Conservation (phyloP, 805 yeast species). For the Cyberlindnera nakhonratchasimensis region DNA sequence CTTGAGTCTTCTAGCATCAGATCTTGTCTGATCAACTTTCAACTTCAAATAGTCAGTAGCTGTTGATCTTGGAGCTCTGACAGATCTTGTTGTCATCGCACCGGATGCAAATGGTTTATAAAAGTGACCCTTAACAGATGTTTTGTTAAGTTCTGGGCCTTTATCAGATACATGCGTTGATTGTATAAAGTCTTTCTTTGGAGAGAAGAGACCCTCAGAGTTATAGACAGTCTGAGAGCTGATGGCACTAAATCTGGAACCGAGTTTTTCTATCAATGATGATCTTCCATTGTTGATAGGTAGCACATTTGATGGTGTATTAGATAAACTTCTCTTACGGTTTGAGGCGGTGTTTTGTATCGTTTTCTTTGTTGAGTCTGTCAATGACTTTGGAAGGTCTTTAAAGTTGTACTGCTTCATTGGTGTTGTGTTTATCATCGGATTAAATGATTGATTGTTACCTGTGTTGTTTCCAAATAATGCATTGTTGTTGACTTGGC, state of each 20-base stretch:
- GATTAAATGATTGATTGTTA: slow-evolving; percentile 26
- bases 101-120: slow-evolving; percentile 14
- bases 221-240: slow-evolving; percentile 27
- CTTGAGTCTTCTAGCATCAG: slow-evolving; percentile 41
- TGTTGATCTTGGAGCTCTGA: slow-evolving; percentile 23
- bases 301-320: slow-evolving; percentile 18
- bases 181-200: slow-evolving; percentile 27
- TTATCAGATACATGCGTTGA: slow-evolving; percentile 18
- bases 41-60: slow-evolving; percentile 29
- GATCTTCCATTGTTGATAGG: slow-evolving; percentile 21
- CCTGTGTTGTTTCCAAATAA: slow-evolving; percentile 14
- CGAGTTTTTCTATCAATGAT: slow-evolving; percentile 34
- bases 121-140: slow-evolving; percentile 1
- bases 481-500: slow-evolving; percentile 6
- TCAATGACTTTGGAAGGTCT: slow-evolving; percentile 37
- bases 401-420: slow-evolving; percentile 30
- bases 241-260: slow-evolving; percentile 31
- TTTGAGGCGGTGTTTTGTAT: slow-evolving; percentile 7
- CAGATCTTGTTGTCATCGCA: slow-evolving; percentile 24
- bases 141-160: slow-evolving; percentile 2
- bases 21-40: slow-evolving; percentile 39
- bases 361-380: slow-evolving; percentile 29
- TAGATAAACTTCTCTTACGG: slow-evolving; percentile 28
- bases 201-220: slow-evolving; percentile 37
- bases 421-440: slow-evolving; percentile 29